These are phyloP conservation scores for Cystobasidium ongulense DNA, from an alignment of 768 basidiomycete species.

Conservation along the genomic window DNA sequence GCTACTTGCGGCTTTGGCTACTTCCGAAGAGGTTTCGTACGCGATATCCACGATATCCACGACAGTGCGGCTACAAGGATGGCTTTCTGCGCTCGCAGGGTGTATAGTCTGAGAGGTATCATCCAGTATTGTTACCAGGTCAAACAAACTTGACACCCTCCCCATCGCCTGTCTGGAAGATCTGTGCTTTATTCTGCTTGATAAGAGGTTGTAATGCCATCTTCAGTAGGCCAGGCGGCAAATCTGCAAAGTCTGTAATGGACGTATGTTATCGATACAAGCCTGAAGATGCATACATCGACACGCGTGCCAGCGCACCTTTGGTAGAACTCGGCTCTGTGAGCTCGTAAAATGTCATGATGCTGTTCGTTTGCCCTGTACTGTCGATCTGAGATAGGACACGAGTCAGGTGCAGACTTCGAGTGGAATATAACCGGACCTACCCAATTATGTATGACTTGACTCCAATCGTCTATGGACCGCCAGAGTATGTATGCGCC, in stretches of 20 bases:
- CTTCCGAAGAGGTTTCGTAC: too few species aligned
- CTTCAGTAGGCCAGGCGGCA: constrained; percentile 45
- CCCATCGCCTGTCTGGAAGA: constrained; percentile 47
- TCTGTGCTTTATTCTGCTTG: constrained; percentile 48
- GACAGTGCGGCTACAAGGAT: too few species aligned
- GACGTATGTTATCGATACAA: not conserved
- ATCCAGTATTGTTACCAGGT: not conserved
- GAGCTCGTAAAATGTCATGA: constrained; percentile 50
- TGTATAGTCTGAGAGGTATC: too few species aligned
- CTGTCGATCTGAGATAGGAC: constrained; percentile 40
- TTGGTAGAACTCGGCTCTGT: constrained; percentile 45
- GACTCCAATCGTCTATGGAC: constrained; percentile 48
- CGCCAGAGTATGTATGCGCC: constrained; percentile 45
- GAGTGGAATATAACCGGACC: constrained; percentile 14
- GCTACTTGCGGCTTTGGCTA: too few species aligned
- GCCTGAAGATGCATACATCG: not conserved
- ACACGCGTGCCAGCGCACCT: constrained; percentile 41
- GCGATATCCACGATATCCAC: too few species aligned
- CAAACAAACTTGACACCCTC: constrained; percentile 42
- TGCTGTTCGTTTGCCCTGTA: constrained; percentile 45
- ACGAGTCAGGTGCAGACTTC: not conserved
- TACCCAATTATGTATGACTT: constrained; percentile 48
- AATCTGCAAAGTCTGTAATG: constrained; percentile 45
- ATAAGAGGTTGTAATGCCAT: constrained; percentile 46
- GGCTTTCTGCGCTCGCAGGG: too few species aligned